Base-by-base conservation (phyloP, 2,329 filamentous ascomycete genomes). In the Keithomyces neogunnii region DNA sequence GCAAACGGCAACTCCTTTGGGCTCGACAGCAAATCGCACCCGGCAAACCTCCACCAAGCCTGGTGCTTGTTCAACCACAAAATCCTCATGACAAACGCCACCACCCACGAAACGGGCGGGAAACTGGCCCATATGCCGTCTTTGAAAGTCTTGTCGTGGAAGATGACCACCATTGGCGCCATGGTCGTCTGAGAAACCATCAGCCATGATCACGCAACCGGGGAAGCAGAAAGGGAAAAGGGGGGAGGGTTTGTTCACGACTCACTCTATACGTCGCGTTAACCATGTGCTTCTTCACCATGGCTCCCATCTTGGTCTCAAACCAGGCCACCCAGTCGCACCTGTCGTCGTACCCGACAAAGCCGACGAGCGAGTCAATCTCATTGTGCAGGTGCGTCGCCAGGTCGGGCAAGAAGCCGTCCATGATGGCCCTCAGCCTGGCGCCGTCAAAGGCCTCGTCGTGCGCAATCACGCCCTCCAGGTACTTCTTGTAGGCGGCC, bases 311-410 rank as follows among this genome's bases (percentile, higher is more conserved):
- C 45, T 48, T 55, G 45, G 59, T 55, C 33, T 56, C 55, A 50
- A 62, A 63, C 60, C 63, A 68, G 32, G 35, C 52, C 26, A 54
- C 60, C 67, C 67, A 71, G 52, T 70, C 63, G 36, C 62, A 59
- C 42, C 62, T 62, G 31, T 67, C 66, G 30, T 63, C 64, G 46
- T 64, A 70, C 49, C 63, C 58, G 5, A 59, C 57, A 13, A 73
- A 56, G 1, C 47, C 59, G 39, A 68, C 47, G 13, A 74, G 63
- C 39, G 64, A 64, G 35, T 59, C 57, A 43, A 74, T 68, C 55
- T 75, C 71, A 5, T 70, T 63, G 3, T 54, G 55, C 9, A 74
- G 57, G 54, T 74, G 73, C 36, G 60, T 48, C 38, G 57, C 55
- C 50, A 74, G 55, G 3, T 55, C 54, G 1, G 62, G 58, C 36